A percentile compares a stretch with the other conserved stretches of the same genome.
Conservation (phyloP, 306 rosid genomes). For the Prunus fruticosa region DNA sequence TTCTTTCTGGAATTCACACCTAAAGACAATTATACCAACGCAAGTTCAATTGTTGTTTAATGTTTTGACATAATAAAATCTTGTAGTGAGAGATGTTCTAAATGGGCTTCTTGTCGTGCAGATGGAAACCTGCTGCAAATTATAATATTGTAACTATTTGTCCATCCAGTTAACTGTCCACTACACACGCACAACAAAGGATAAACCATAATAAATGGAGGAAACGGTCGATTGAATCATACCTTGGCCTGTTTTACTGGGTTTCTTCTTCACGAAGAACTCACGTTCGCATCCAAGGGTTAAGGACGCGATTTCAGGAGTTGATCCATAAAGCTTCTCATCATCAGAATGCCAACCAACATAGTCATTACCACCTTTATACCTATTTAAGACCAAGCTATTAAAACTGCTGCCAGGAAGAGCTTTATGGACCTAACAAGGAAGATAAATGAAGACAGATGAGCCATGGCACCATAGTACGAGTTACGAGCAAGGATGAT, state of each 20-base stretch:
- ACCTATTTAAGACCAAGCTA: slow-evolving; percentile 87
- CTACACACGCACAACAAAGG: no score
- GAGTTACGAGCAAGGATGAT: not conserved
- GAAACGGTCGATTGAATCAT: not conserved
- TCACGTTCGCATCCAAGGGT: slow-evolving; percentile 90
- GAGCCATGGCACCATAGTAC: not conserved
- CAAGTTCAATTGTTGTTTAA: not conserved
- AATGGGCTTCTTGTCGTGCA: not conserved
- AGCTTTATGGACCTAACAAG: slow-evolving; percentile 76
- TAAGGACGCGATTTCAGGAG: slow-evolving; percentile 83
- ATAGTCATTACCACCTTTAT: slow-evolving; percentile 75
- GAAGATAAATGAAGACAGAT: slow-evolving; percentile 12
- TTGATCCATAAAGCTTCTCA: slow-evolving; percentile 81
- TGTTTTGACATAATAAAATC: not conserved
- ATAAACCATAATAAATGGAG: not conserved
- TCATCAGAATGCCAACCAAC: slow-evolving; percentile 98
- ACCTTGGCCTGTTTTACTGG: slow-evolving; percentile 50
- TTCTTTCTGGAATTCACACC: slow-evolving; percentile 31
- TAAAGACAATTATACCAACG: slow-evolving; percentile 11
- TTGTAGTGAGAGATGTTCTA: not conserved
- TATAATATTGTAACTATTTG: not conserved
- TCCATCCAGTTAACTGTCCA: not conserved
- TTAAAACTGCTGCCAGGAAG: slow-evolving; percentile 90
- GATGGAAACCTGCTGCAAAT: not conserved
- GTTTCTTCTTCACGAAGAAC: slow-evolving; percentile 71